phyloP scores from a whole-genome alignment of 345 rosid genomes.

The Eucalyptus dawsonii region DNA sequence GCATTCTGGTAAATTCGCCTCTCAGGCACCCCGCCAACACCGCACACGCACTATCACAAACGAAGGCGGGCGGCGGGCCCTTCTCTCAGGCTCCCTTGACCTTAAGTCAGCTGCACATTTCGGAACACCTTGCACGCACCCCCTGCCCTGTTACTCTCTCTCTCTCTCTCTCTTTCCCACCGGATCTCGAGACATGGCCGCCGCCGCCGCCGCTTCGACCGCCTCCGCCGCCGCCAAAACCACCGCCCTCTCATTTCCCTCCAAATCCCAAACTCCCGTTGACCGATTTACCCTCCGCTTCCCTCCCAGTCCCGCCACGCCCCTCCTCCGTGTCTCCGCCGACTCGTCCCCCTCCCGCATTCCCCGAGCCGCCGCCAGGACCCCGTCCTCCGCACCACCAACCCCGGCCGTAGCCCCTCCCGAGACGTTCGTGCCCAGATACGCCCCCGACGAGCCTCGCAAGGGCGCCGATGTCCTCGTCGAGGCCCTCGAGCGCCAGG shows the following conservation, averaged over 20 bases:
- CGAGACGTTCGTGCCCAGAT: conserved; percentile 20
- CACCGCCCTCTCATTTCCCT: background rate
- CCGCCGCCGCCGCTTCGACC: background rate
- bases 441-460: conserved; percentile 52
- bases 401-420: background rate
- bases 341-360: background rate
- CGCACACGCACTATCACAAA: too few species aligned
- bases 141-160: background rate
- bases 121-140: background rate
- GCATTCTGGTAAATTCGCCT: background rate
- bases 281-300: background rate
- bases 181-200: background rate
- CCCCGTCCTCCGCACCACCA: conserved; percentile 11
- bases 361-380: background rate
- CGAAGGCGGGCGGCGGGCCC: background rate
- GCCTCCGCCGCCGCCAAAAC: background rate
- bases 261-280: background rate
- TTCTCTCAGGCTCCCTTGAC: background rate
- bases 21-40: background rate
- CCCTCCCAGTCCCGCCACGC: conserved; percentile 2
- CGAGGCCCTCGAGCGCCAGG: conserved; percentile 81
- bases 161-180: background rate
- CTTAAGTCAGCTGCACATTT: background rate
- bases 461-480: conserved; percentile 93
- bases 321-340: conserved; percentile 7